Conservation (phyloP, 805 yeast genomes). For the Osmozyma mogii region DNA sequence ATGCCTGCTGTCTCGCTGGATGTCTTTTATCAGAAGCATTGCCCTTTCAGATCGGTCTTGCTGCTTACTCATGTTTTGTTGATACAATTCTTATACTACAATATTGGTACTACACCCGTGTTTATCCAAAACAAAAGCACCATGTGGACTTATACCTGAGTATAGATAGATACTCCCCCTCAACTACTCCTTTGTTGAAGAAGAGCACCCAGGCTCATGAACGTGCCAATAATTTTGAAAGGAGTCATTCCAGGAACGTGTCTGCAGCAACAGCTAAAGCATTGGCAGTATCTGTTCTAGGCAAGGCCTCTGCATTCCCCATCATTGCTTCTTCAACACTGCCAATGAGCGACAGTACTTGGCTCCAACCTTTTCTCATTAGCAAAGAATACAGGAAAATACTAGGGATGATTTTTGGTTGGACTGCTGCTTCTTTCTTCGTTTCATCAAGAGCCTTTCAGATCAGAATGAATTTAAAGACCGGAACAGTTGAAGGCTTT, state of each 20-base stretch:
- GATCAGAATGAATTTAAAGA: conserved; percentile 21
- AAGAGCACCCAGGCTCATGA: no score
- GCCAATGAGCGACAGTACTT: no score
- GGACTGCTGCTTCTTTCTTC: conserved; percentile 26
- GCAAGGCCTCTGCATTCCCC: no score
- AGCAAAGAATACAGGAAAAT: neutral
- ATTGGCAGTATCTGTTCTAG: no score
- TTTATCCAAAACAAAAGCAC: conserved; percentile 23
- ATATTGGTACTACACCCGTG: conserved; percentile 14
- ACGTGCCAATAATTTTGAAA: no score
- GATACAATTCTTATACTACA: conserved; percentile 11
- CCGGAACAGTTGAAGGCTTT: conserved; percentile 27
- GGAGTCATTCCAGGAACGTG: no score
- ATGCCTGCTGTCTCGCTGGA: conserved; percentile 49
- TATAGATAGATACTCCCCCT: no score
- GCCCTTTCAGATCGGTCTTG: conserved; percentile 70
- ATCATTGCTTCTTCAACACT: no score
- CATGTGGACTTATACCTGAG: no score
- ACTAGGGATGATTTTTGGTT: conserved; percentile 26
- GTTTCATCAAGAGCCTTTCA: conserved; percentile 29
- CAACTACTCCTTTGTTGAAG: no score
- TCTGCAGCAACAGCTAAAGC: no score
- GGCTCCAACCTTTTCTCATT: conserved; percentile 1
- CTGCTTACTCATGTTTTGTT: conserved; percentile 54
- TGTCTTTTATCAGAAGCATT: conserved; percentile 71